Evolutionary conservation across 257 asterid genomes (phyloP), one percentile per base, ranked within the genome.

Genomic region (Striga asiatica): DNA sequence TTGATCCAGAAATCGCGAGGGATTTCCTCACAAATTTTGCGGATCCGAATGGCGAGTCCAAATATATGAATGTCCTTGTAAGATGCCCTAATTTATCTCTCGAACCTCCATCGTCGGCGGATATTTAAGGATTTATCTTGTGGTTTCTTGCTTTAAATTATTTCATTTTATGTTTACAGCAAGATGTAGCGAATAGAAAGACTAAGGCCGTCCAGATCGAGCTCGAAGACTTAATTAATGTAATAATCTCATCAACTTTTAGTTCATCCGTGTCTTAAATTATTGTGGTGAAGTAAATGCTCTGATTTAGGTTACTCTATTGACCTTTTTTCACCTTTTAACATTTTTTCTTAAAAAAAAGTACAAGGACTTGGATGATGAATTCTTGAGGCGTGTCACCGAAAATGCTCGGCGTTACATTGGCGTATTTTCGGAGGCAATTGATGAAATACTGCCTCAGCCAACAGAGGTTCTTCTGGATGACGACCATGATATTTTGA

Each of bases 401-500:
- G 95, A 84, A 52, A 92, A 92, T 53, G 81, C 99, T 0, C 65
- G 88, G 45, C 70, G 99, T 6, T 92, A 88, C 64, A 72, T 88
- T 60, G 89, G 82, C 29, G 66, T 92, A 53, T 82, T 88, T 72
- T 73, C 99, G 0, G 76, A 71, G 69, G 94, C 97, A 7, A 79
- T 88, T 51, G 99, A 92, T 54, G 94, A 82, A 67, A 75, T 92
- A n/a, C 67, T 88, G 85, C 99, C 99, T 0, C 94, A 82, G 60
- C 86, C 97, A 8, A 88, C 94, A 0, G 99, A 92, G 77, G 84
- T 74, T 42, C 77, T 80, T 54, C 78, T 77, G n/a, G 97, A 91
- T 0, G 98, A 91, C 19, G 98, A 91, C 31, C 78, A 73, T 56
- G 95, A 88, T 60, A 75, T 88, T 56, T 68, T 87, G 62, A 84